A percentile compares a stretch with the other conserved stretches of the same genome.
Evolutionary conservation across 495 filamentous ascomycete species (phyloP).

Genomic region (Neurospora sp.): DNA sequence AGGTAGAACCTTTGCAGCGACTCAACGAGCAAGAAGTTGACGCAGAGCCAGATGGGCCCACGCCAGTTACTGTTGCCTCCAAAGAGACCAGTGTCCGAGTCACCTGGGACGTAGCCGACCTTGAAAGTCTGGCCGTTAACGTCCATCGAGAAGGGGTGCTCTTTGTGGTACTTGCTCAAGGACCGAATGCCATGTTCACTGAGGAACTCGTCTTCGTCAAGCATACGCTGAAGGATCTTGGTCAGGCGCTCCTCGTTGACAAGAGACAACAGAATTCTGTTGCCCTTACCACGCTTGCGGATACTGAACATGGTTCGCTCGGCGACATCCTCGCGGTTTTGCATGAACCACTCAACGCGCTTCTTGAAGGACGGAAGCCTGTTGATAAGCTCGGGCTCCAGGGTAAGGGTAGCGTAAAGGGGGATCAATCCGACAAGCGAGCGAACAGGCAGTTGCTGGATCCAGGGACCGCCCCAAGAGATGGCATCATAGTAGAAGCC

Average conservation of each 20-base stretch:
- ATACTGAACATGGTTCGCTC: conserved; percentile 91
- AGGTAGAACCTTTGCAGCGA: conserved; percentile 86
- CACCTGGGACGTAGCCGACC: conserved; percentile 83
- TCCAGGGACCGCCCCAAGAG: conserved; percentile 85
- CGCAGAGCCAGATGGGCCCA: conserved; percentile 86
- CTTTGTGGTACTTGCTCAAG: conserved; percentile 83
- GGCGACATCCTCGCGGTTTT: conserved; percentile 72
- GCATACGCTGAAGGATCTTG: conserved; percentile 80
- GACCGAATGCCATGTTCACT: conserved; percentile 85
- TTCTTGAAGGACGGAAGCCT: conserved; percentile 90
- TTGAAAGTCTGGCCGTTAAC: conserved; percentile 86
- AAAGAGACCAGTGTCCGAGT: conserved; percentile 88
- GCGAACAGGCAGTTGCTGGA: conserved; percentile 80
- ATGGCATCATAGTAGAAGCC: conserved; percentile 99
- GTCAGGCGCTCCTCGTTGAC: conserved; percentile 81
- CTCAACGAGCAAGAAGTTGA: conserved; percentile 92
- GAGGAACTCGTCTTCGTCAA: conserved; percentile 89
- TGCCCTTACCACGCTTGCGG: conserved; percentile 74
- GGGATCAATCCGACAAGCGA: conserved; percentile 92
- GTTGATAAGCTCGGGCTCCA: conserved; percentile 89
- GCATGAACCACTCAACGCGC: conserved; percentile 84
- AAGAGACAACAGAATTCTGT: conserved; percentile 74
- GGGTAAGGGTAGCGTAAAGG: conserved; percentile 78
- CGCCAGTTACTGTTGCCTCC: conserved; percentile 98
- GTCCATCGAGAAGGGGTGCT: conserved; percentile 88